Percentiles rank a stretch among this genome's conserved stretches.
phyloP scores from a whole-genome alignment of 192 early-diverging fungal species.

The Coemansia pectinata region DNA sequence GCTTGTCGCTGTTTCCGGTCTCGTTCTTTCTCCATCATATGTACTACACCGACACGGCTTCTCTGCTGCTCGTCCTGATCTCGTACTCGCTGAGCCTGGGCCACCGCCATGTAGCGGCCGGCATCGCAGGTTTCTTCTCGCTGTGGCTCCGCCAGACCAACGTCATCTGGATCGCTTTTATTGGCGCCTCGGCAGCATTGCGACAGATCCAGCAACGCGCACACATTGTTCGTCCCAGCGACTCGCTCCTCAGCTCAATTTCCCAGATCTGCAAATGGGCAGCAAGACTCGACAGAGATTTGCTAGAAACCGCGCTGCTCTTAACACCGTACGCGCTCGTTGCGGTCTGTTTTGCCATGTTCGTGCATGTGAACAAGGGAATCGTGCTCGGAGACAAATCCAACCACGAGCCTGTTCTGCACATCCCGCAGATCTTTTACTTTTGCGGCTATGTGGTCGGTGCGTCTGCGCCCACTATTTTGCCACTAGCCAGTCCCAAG shows the following conservation, averaged over 20 bases:
- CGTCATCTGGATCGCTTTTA: conserved; percentile 81
- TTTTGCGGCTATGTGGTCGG: conserved; percentile 65
- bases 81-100: conserved; percentile 61
- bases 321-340: conserved; percentile 26
- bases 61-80: conserved; percentile 75
- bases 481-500: conserved; percentile 36
- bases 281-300: not conserved
- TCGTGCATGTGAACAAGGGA: conserved; percentile 77
- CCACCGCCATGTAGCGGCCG: conserved; percentile 55
- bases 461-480: conserved; percentile 52
- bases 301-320: not conserved
- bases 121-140: conserved; percentile 58
- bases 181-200: conserved; percentile 35
- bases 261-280: conserved; percentile 15
- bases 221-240: not conserved
- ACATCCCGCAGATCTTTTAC: conserved; percentile 88
- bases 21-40: conserved; percentile 83
- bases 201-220: conserved; percentile 7
- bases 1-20: conserved; percentile 72
- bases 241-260: conserved; percentile 1
- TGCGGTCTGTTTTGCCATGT: conserved; percentile 59
- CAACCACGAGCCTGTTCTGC: conserved; percentile 77
- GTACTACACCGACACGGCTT: conserved; percentile 92
- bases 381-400: conserved; percentile 88
- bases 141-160: conserved; percentile 91